Conservation (phyloP, 805 yeast genomes). For the Kodamaea hsintzibuensis region DNA sequence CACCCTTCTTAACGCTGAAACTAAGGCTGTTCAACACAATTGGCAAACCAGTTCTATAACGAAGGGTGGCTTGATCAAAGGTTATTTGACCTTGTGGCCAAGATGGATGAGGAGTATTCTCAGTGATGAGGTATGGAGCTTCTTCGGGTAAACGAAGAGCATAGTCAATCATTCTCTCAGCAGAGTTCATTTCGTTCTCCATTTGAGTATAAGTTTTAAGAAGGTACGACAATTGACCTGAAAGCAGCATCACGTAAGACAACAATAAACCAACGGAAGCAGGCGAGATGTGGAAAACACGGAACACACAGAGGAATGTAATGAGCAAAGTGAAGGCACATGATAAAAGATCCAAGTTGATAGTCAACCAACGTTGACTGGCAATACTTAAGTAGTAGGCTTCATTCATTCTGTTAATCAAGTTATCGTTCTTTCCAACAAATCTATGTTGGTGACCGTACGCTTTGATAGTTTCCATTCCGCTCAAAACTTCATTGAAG, state of each 20-base stretch:
- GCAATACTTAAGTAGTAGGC: constrained; percentile 64
- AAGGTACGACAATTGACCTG: constrained; percentile 58
- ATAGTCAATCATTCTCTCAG: constrained; percentile 68
- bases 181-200: constrained; percentile 77
- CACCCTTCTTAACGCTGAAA: constrained; percentile 49
- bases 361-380: constrained; percentile 71
- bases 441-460: constrained; percentile 52
- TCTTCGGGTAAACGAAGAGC: constrained; percentile 66
- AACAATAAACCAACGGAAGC: constrained; percentile 69
- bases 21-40: constrained; percentile 51
- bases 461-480: constrained; percentile 64
- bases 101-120: constrained; percentile 41
- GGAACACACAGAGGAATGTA: constrained; percentile 57
- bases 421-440: constrained; percentile 42
- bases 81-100: constrained; percentile 57
- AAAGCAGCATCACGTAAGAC: constrained; percentile 56
- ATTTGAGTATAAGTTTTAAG: constrained; percentile 67
- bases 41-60: constrained; percentile 63
- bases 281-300: constrained; percentile 59
- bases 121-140: constrained; percentile 54
- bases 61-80: constrained; percentile 50
- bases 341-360: constrained; percentile 59
- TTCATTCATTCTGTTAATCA: constrained; percentile 64
- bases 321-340: constrained; percentile 52
- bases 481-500: constrained; percentile 69